These are phyloP conservation scores for Boletus subparvulus DNA, from an alignment of 768 basidiomycete genomes.

Conservation along the genomic window DNA sequence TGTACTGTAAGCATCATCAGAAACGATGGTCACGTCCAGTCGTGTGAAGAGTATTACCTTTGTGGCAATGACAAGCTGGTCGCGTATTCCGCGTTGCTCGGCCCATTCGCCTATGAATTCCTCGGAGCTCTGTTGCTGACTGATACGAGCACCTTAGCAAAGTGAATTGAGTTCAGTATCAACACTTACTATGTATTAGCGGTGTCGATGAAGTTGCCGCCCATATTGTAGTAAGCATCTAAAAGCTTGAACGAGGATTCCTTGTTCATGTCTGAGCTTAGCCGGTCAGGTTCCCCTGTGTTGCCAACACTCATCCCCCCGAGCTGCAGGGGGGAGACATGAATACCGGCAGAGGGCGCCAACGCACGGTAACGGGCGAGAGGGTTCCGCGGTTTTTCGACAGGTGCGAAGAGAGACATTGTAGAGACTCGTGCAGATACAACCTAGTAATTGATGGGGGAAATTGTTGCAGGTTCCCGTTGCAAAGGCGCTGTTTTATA, in stretches of 20 bases:
- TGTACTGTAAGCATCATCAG: conserved; percentile 8
- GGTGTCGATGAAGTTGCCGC: conserved; percentile 50
- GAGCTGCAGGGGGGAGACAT: conserved; percentile 47
- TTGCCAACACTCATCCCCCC: conserved; percentile 28
- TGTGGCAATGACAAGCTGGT: conserved; percentile 47
- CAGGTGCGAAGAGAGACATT: conserved; percentile 6
- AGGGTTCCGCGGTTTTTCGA: conserved; percentile 20
- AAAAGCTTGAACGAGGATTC: conserved; percentile 30
- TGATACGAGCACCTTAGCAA: conserved; percentile 5
- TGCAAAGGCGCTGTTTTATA: background rate
- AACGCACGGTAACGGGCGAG: conserved; percentile 38
- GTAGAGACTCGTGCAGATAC: background rate
- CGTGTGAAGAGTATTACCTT: conserved; percentile 27
- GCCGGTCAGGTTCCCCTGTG: conserved; percentile 23
- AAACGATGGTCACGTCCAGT: background rate
- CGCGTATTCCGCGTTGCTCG: conserved; percentile 39
- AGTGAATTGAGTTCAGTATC: background rate
- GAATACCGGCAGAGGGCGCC: conserved; percentile 38
- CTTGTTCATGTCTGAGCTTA: conserved; percentile 35
- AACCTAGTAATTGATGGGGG: background rate
- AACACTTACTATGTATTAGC: conserved; percentile 42
- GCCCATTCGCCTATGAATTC: conserved; percentile 51
- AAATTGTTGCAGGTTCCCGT: background rate
- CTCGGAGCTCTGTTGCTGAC: conserved; percentile 56
- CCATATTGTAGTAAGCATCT: conserved; percentile 41